Evolutionary conservation across 1,284 basidiomycete genomes (phyloP), one percentile per base, ranked within the genome.

Genomic region (Limonomyces culmigenus): DNA sequence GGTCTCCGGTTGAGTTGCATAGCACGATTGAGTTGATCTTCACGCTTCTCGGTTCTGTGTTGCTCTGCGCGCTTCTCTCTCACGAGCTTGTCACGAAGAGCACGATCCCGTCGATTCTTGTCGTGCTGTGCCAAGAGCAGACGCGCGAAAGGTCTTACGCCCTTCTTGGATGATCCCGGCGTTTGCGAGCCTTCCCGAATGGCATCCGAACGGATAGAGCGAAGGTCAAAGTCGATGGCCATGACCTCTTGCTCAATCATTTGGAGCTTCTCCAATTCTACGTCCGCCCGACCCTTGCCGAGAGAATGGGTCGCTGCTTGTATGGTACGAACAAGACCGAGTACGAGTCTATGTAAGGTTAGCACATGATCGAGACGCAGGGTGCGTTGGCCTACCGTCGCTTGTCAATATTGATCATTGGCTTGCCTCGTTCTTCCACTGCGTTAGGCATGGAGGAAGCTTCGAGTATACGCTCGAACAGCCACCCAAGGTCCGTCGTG

Each of bases 381-480:
- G n/a, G 8, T 27, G n/a, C n/a, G 32, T 17, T 32, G 16, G 45
- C 60, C 42, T 43, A 81, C 80, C 83, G 69, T 42, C 83, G 67
- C 49, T 86, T 86, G 43, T 84, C 77, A 43, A 85, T 71, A 47
- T 84, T 85, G 36, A 87, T 65, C 27, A 85, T 59, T 41, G 70
- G 68, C 27, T 63, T 60, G 13, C 57, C 50, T 3, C 59, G 48
- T 12, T 68, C 60, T 34, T 73, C 65, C n/a, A 80, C 52, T n/a
- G 72, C 60, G 47, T 86, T 80, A 3, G 77, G 72, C 38, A 74
- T 64, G 31, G 73, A 72, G 39, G 83, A 67, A 25, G 86, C 60
- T 50, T 86, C 83, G 17, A 86, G 55, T 50, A 86, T 65, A 33
- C 78, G 68, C 50, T 87, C 83, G 40, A 86, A 51, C 30, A 85